Evolutionary conservation across 495 filamentous ascomycete genomes (phyloP).

Genomic region (Articulospora tetracladia): DNA sequence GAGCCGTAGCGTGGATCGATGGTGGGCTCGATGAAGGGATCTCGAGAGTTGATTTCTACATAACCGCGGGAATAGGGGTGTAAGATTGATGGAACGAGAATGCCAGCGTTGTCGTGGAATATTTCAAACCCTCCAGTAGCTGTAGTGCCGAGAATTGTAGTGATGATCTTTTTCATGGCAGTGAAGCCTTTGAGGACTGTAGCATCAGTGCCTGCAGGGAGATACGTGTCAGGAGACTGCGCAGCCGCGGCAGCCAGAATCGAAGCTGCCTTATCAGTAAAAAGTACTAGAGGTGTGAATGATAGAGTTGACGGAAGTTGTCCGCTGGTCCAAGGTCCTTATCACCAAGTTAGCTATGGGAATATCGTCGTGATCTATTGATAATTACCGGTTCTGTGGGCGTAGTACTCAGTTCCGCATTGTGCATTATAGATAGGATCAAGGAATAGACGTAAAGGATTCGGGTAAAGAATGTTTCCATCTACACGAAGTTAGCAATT

Average conservation of each 20-base stretch:
- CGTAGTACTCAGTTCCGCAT: constrained; percentile 15
- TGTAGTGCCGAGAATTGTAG: constrained; percentile 30
- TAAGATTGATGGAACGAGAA: constrained; percentile 30
- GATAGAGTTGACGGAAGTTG: constrained; percentile 36
- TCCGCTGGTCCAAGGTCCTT: constrained; percentile 39
- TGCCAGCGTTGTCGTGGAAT: constrained; percentile 37
- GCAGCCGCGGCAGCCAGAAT: constrained; percentile 23
- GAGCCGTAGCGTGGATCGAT: constrained; percentile 55
- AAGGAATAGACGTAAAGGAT: constrained; percentile 3
- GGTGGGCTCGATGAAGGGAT: constrained; percentile 30
- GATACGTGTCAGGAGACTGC: constrained; percentile 24
- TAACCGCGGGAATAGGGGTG: constrained; percentile 54
- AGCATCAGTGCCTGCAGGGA: constrained; percentile 31
- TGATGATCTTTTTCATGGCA: constrained; percentile 30
- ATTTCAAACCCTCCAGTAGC: constrained; percentile 36
- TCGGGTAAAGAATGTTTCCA: constrained; percentile 5
- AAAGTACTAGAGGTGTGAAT: constrained; percentile 34
- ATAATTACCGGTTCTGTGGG: constrained; percentile 13
- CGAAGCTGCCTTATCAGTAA: constrained; percentile 20
- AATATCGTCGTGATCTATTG: neutral
- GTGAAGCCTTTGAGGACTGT: constrained; percentile 37
- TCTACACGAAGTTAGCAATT: constrained; percentile 8
- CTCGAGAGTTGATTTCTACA: constrained; percentile 44
- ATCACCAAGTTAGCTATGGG: neutral
- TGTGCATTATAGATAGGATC: too few relatives aligned